Conservation (phyloP, 2,329 filamentous ascomycete genomes). For the Scedosporium dehoogii region DNA sequence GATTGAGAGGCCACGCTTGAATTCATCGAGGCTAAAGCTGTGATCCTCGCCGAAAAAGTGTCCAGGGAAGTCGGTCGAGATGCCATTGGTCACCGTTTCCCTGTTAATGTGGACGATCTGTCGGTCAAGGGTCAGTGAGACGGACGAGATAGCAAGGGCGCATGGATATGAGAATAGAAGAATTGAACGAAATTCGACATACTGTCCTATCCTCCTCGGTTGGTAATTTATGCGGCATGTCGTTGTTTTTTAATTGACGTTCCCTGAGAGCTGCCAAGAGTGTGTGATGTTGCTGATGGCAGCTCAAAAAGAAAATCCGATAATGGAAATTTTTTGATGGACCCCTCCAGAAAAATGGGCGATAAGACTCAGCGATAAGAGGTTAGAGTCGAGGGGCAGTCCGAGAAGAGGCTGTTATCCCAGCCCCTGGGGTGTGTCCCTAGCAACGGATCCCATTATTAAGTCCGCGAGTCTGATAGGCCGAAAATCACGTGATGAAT, state of each 20-base stretch:
- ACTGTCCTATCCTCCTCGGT: conserved; percentile 48
- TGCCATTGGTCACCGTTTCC: conserved; percentile 83
- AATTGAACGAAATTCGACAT: conserved; percentile 42
- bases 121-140: not conserved
- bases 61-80: conserved; percentile 84
- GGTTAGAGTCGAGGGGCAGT: not conserved
- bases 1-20: conserved; percentile 60
- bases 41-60: conserved; percentile 85
- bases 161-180: not conserved
- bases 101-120: conserved; percentile 79
- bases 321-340: conserved; percentile 12
- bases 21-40: conserved; percentile 65
- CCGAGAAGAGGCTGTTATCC: not conserved
- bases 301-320: not conserved
- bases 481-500: not conserved
- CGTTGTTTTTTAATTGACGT: not conserved
- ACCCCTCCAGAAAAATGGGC: conserved; percentile 9
- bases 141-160: not conserved
- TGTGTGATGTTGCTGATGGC: conserved; percentile 9
- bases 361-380: conserved; percentile 2
- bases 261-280: conserved; percentile 8
- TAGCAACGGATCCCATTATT: not conserved
- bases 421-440: not conserved
- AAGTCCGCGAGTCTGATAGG: conserved; percentile 1
- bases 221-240: conserved; percentile 34